Percentiles rank a stretch among this genome's conserved stretches.
Evolutionary conservation across 345 rosid species (phyloP).

Genomic region (Gossypioides kirkii): DNA sequence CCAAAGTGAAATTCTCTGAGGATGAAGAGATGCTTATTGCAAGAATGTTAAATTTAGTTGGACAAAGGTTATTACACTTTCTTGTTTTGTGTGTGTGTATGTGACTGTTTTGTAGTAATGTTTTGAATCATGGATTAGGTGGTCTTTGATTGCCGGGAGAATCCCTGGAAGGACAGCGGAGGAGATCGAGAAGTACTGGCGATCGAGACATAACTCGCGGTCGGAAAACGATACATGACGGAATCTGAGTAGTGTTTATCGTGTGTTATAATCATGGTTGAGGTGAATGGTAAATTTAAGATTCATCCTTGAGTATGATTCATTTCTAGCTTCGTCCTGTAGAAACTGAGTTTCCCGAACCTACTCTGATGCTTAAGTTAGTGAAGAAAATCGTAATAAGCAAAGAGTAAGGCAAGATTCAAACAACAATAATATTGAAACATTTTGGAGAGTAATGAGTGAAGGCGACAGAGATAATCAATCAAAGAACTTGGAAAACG

Average conservation of each 20-base stretch:
- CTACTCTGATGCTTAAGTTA: neutral
- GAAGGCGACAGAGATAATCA: neutral
- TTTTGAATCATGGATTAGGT: conserved; percentile 26
- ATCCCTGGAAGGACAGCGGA: conserved; percentile 56
- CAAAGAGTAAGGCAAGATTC: neutral
- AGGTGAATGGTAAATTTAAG: too few species aligned
- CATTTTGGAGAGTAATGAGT: neutral
- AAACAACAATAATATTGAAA: neutral
- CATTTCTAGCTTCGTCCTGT: too few species aligned
- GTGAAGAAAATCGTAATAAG: neutral
- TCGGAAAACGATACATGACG: neutral
- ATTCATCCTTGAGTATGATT: too few species aligned
- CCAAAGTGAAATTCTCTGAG: conserved; percentile 32
- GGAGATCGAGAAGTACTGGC: conserved; percentile 62
- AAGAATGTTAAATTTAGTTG: conserved; percentile 45
- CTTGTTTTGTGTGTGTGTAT: neutral
- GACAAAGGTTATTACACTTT: conserved; percentile 22
- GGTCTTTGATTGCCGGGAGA: conserved; percentile 66
- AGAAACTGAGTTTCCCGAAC: neutral
- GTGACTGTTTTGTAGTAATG: neutral
- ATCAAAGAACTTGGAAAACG: neutral
- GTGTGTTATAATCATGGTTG: neutral
- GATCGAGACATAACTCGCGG: conserved; percentile 25
- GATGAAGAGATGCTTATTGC: conserved; percentile 44
- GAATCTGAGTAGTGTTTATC: neutral